These are phyloP conservation scores for Blastobotrys attinorum DNA, from an alignment of 805 yeast genomes.

Conservation along the genomic window DNA sequence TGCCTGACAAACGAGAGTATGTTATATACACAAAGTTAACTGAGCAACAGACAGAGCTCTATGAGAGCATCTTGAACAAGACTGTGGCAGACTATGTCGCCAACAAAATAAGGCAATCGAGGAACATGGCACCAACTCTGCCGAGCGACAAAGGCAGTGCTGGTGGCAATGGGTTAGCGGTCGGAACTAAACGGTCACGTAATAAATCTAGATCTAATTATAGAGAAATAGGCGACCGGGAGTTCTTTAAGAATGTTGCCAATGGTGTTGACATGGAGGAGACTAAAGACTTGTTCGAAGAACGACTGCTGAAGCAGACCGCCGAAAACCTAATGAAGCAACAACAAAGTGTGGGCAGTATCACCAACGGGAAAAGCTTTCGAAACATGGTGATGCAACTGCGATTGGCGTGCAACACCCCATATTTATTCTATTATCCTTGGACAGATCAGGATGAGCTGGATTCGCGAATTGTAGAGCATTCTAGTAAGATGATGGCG, in stretches of 20 bases:
- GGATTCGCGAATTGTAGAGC: slow-evolving; percentile 36
- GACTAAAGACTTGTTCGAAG: background rate
- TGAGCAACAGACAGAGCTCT: slow-evolving; percentile 53
- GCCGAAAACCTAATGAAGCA: background rate
- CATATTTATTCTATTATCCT: slow-evolving; percentile 77
- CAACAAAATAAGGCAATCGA: slow-evolving; percentile 20
- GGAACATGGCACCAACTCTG: no score
- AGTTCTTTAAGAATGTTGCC: slow-evolving; percentile 8
- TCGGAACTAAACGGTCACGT: background rate
- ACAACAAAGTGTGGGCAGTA: slow-evolving; percentile 13
- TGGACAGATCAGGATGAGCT: slow-evolving; percentile 42
- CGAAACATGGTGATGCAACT: slow-evolving; percentile 76
- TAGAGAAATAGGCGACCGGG: slow-evolving; percentile 4
- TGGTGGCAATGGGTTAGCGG: slow-evolving; percentile 3
- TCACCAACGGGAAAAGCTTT: slow-evolving; percentile 42
- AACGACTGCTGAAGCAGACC: background rate
- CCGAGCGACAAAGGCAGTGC: no score
- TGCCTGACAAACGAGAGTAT: slow-evolving; percentile 90
- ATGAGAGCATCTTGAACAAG: slow-evolving; percentile 39
- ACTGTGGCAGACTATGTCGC: slow-evolving; percentile 29
- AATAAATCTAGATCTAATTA: background rate
- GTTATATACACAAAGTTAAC: slow-evolving; percentile 67
- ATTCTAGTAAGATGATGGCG: slow-evolving; percentile 67
- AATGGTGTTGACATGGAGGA: slow-evolving; percentile 4
- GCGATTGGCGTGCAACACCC: slow-evolving; percentile 77